Evolutionary conservation across 768 basidiomycete species (phyloP), one percentile per base, ranked within the genome.

Genomic region (Amanita inopinata): DNA sequence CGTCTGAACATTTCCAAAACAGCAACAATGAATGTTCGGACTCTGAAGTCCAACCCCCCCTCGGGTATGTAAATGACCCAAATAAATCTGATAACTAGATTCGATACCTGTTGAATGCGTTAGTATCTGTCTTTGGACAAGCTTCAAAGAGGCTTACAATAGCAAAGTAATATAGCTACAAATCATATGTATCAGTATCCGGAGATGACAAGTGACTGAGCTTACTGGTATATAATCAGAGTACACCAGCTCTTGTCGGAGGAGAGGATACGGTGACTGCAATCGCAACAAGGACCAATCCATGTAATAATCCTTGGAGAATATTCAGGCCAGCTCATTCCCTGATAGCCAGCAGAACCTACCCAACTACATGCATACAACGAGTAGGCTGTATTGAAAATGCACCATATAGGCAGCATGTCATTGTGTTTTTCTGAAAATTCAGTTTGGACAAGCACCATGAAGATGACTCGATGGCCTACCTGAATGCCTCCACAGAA

Each of bases 201-300:
- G 35, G 9, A 28, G n/a, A 8, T 31, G 39, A 10, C n/a, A n/a
- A 14, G 14, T 20, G 14, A 30, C 19, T 36, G 7, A n/a, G 56
- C 72, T 51, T 37, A 88, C 83, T 15, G 70, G 66, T 50, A 80
- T 63, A 30, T 74, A 55, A 34, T 79, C 71, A 4, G 70, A 65
- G 57, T 92, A 97, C 2, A 87, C 63, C 23, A 94, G 61, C 27
- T 93, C 86, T 3, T 65, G 59, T 12, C 96, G 78, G 2, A 98
- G 70, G 30, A 87, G 63, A 14, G 64, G 73, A 49, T 83, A 67
- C 46, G 52, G 65, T 5, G 69, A 64, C 45, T 66, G 78, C 3
- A 71, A 66, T 44, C 75, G 69, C 32, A 90, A 64, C 33, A 98
- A 56, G 1, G 85, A 88, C 94, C 94, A 97, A 58, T 98, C 94